Evolutionary conservation across 208 protist species (phyloP).

Genomic region (Leishmania braziliensis): DNA sequence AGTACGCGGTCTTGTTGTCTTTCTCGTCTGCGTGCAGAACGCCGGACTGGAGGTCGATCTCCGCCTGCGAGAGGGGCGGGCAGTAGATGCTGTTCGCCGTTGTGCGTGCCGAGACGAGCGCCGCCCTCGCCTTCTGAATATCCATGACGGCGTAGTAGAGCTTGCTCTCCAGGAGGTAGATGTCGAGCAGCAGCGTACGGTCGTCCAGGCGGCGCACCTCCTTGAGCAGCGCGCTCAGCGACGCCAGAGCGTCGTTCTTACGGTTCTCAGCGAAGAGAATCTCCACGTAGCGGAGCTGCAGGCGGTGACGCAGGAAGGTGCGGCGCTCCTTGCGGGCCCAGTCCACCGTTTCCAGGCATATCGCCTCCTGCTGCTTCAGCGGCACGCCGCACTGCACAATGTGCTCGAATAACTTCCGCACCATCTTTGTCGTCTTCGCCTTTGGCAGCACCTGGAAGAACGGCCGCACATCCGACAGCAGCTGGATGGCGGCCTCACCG

Average conservation of each 20-base stretch:
- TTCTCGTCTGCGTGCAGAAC: conserved; percentile 98
- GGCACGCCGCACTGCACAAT: conserved; percentile 84
- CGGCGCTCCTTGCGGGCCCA: conserved; percentile 96
- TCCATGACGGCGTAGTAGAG: conserved; percentile 95
- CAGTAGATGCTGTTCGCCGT: conserved; percentile 99
- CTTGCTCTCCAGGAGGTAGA: conserved; percentile 97
- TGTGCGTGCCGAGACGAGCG: conserved; percentile 97
- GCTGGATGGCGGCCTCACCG: conserved; percentile 56
- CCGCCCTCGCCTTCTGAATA: conserved; percentile 92
- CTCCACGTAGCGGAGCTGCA: conserved; percentile 94
- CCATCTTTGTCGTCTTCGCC: conserved; percentile 92
- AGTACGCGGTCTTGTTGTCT: conserved; percentile 98
- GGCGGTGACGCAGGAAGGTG: conserved; percentile 96
- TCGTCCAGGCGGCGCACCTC: conserved; percentile 98
- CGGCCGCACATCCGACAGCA: conserved; percentile 63
- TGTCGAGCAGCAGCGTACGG: conserved; percentile 97
- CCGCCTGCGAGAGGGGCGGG: conserved; percentile 96
- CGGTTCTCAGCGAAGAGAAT: conserved; percentile 92
- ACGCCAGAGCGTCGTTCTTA: conserved; percentile 77
- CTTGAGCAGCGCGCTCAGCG: conserved; percentile 82
- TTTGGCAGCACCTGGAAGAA: conserved; percentile 90
- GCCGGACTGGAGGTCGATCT: conserved; percentile 97
- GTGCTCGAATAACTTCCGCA: conserved; percentile 87
- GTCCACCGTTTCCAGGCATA: conserved; percentile 95
- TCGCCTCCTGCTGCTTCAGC: conserved; percentile 79